A percentile compares a stretch with the other conserved stretches of the same genome.
These are phyloP conservation scores for Chimonanthus salicifolius DNA, from an alignment of 164 flowering plant genomes.

Conservation along the genomic window DNA sequence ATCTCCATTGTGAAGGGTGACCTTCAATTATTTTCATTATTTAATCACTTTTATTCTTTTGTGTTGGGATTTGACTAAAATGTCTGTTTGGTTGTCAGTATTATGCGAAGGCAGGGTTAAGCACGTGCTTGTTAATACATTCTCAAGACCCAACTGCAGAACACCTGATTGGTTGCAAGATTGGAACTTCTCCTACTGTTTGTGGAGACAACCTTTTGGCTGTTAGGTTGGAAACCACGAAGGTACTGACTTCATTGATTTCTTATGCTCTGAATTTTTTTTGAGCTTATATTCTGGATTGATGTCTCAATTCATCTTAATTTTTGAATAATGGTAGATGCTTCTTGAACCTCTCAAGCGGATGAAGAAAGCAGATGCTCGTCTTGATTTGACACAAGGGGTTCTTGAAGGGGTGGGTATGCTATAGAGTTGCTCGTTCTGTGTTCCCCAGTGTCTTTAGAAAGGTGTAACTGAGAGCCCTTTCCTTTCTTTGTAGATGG, in stretches of 20 bases:
- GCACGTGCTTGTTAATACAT: slow-evolving; percentile 77
- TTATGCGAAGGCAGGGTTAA: slow-evolving; percentile 68
- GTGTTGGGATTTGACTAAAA: background rate
- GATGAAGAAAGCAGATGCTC: slow-evolving; percentile 82
- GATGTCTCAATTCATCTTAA: background rate
- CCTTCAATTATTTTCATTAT: background rate
- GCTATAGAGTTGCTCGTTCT: slow-evolving; percentile 18
- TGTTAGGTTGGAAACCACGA: slow-evolving; percentile 75
- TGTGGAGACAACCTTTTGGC: slow-evolving; percentile 63
- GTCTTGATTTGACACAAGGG: slow-evolving; percentile 78
- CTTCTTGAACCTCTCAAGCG: slow-evolving; percentile 79
- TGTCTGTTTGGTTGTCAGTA: slow-evolving; percentile 34
- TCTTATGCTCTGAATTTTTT: slow-evolving; percentile 3
- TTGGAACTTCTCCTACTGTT: slow-evolving; percentile 55
- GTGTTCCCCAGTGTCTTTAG: background rate
- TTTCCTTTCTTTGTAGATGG: slow-evolving; percentile 7
- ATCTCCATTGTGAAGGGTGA: background rate
- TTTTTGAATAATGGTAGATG: slow-evolving; percentile 46
- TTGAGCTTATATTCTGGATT: slow-evolving; percentile 2
- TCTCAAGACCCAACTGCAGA: slow-evolving; percentile 88
- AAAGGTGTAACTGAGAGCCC: background rate
- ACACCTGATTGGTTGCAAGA: slow-evolving; percentile 64
- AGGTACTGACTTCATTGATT: slow-evolving; percentile 38
- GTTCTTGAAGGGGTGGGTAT: slow-evolving; percentile 94
- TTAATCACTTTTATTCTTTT: background rate